Conservation (phyloP, 768 basidiomycete species). For the Lactifluus volemus region DNA sequence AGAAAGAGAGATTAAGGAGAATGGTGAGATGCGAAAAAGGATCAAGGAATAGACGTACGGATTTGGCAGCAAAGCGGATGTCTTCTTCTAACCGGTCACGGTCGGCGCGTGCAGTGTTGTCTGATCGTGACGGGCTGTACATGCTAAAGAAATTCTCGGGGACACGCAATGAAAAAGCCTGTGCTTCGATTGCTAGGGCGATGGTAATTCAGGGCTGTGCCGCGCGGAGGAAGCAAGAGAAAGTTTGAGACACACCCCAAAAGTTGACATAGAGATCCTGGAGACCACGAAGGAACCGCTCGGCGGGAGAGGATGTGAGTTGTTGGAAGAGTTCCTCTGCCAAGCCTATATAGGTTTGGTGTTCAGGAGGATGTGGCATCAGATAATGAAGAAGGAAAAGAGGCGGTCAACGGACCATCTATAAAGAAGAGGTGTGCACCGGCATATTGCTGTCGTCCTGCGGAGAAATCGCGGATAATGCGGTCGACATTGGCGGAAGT, state of each 20-base stretch:
- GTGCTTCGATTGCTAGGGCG: constrained; percentile 73
- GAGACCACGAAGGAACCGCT: constrained; percentile 64
- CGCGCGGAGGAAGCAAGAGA: neutral
- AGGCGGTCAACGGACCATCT: constrained; percentile 49
- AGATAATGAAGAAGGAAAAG: too few species aligned
- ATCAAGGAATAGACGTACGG: constrained; percentile 41
- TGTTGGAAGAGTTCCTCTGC: constrained; percentile 68
- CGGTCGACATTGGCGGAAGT: constrained; percentile 91
- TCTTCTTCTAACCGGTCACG: constrained; percentile 82
- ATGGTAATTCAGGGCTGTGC: neutral
- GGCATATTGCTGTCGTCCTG: constrained; percentile 61
- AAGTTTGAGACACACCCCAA: constrained; percentile 54
- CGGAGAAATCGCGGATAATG: constrained; percentile 75
- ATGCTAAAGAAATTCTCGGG: constrained; percentile 83
- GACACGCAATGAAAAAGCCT: constrained; percentile 70
- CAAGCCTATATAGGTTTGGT: constrained; percentile 43
- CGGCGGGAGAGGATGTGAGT: constrained; percentile 66
- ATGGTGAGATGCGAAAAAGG: neutral
- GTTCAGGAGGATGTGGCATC: neutral
- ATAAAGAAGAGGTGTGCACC: constrained; percentile 89
- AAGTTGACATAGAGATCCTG: constrained; percentile 91
- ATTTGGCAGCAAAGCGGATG: constrained; percentile 63
- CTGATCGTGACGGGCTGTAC: constrained; percentile 75
- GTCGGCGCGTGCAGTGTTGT: constrained; percentile 55
- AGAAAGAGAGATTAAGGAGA: neutral